Conservation (phyloP, 805 yeast genomes). For the Helenozyma rhizophorensis region DNA sequence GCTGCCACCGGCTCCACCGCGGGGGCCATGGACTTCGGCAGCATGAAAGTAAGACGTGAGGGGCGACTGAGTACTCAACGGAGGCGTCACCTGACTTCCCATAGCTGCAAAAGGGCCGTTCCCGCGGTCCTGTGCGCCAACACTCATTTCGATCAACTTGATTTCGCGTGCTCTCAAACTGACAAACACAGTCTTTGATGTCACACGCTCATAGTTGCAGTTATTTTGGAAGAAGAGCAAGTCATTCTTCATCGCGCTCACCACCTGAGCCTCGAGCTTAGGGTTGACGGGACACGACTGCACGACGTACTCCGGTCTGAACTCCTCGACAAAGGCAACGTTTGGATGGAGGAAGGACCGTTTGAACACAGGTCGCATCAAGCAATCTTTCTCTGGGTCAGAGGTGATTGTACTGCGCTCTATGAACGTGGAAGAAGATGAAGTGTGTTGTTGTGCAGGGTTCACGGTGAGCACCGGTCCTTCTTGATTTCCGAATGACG, state of each 20-base stretch:
- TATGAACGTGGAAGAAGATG: too few species aligned
- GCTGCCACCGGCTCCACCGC: background rate
- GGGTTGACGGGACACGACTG: slow-evolving; percentile 53
- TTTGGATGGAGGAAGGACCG: slow-evolving; percentile 22
- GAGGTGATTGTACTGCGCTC: too few species aligned
- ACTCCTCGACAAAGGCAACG: slow-evolving; percentile 46
- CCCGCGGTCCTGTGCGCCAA: slow-evolving; percentile 14
- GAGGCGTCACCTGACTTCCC: slow-evolving; percentile 2
- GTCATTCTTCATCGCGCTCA: slow-evolving; percentile 51
- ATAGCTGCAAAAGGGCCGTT: slow-evolving; percentile 1
- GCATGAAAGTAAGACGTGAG: slow-evolving; percentile 7
- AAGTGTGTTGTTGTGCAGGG: too few species aligned
- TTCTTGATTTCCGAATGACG: too few species aligned
- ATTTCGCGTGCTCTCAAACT: slow-evolving; percentile 43
- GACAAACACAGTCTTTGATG: slow-evolving; percentile 37
- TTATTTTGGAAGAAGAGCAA: slow-evolving; percentile 39
- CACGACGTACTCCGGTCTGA: slow-evolving; percentile 46
- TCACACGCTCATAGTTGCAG: slow-evolving; percentile 25
- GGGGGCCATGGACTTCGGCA: background rate
- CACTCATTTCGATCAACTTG: slow-evolving; percentile 38
- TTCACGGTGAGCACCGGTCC: too few species aligned
- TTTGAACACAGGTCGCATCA: slow-evolving; percentile 4
- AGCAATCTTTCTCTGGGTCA: background rate
- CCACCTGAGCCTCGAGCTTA: slow-evolving; percentile 46
- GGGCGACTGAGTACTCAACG: slow-evolving; percentile 7